phyloP scores from a whole-genome alignment of 2,329 filamentous ascomycete genomes.

The Cryphonectria parasitica region DNA sequence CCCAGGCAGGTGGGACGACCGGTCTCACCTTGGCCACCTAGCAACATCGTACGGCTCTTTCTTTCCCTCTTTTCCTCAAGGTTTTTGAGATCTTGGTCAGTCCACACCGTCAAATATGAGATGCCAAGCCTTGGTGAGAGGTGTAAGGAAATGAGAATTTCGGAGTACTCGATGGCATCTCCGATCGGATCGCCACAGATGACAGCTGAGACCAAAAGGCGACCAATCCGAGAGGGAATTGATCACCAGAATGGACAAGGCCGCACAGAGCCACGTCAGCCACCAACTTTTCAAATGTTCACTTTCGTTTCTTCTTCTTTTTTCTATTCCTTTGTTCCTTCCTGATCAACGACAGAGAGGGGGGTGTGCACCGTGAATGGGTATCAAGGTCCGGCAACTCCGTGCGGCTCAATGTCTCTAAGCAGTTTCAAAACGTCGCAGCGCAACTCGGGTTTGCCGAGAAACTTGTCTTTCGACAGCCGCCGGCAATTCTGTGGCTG shows the following conservation, averaged over 20 bases:
- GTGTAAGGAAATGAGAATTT: background rate
- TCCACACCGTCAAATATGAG: background rate
- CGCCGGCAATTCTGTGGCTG: background rate
- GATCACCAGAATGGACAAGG: background rate
- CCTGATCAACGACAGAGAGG: background rate
- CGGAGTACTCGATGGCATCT: background rate
- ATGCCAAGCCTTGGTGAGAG: background rate
- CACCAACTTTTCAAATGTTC: background rate
- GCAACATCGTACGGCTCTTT: background rate
- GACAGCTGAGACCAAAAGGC: conserved; percentile 15
- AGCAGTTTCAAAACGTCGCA: background rate
- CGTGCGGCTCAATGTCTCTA: background rate
- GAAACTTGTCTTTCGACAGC: background rate
- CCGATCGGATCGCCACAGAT: conserved; percentile 16
- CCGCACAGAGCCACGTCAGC: conserved; percentile 20
- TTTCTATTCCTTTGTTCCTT: too few species aligned
- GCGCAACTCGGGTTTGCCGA: background rate
- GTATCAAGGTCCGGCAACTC: background rate
- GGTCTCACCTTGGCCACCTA: background rate
- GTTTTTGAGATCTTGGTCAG: background rate
- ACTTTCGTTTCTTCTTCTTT: too few species aligned
- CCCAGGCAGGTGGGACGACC: background rate
- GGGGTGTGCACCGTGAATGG: conserved; percentile 2
- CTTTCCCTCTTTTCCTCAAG: background rate
- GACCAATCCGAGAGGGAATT: conserved; percentile 5